These are phyloP conservation scores for Penicillium dipodomyicola DNA, from an alignment of 495 filamentous ascomycete species.

Conservation along the genomic window DNA sequence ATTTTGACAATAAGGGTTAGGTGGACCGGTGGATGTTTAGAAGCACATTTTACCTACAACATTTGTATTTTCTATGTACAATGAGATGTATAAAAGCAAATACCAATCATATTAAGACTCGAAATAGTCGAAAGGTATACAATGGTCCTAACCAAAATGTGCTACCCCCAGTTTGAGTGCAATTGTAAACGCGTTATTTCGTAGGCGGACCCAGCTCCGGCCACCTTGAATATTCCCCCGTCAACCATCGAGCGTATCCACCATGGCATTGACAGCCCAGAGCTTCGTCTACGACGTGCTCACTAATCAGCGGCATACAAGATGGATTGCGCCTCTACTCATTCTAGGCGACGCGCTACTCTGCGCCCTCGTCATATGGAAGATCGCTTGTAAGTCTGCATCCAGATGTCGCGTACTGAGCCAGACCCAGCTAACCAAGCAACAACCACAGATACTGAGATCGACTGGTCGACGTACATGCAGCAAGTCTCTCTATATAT, in stretches of 20 bases:
- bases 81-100: constrained; percentile 9
- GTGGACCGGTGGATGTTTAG: constrained; percentile 12
- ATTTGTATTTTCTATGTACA: constrained; percentile 18
- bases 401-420: constrained; percentile 10
- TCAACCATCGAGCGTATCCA: constrained; percentile 13
- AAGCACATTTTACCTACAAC: constrained; percentile 11
- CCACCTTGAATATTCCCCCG: constrained; percentile 18
- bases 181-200: neutral
- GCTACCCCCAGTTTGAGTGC: neutral
- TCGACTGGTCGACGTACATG: constrained; percentile 98
- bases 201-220: constrained; percentile 11
- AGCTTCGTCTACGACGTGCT: constrained; percentile 33
- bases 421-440: constrained; percentile 16
- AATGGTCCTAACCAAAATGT: neutral
- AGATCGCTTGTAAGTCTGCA: constrained; percentile 71
- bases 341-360: constrained; percentile 72
- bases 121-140: neutral
- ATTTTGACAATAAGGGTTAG: constrained; percentile 15
- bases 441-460: constrained; percentile 77
- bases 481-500: constrained; percentile 79
- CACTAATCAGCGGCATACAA: constrained; percentile 52
- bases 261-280: constrained; percentile 29
- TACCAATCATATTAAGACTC: constrained; percentile 3
- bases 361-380: constrained; percentile 73
- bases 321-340: constrained; percentile 66